These are phyloP conservation scores for Phytophthora ramorum DNA, from an alignment of 352 stramenopile species.

Conservation along the genomic window DNA sequence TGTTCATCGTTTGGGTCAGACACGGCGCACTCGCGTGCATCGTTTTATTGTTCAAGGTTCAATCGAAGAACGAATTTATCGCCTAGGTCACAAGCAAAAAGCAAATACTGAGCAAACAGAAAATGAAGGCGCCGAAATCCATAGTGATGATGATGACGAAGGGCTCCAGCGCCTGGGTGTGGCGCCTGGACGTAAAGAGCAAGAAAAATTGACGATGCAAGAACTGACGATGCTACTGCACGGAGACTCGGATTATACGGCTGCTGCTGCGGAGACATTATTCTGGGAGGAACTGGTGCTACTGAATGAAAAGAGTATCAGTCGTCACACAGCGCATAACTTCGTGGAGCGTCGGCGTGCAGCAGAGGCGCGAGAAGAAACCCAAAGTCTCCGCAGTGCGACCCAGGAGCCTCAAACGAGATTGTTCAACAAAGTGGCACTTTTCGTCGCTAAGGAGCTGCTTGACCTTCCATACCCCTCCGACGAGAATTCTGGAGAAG, in stretches of 20 bases:
- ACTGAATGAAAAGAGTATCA: conserved; percentile 44
- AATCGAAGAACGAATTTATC: conserved; percentile 90
- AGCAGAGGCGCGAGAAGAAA: conserved; percentile 27
- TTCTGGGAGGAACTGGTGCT: conserved; percentile 61
- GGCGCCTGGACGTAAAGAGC: conserved; percentile 53
- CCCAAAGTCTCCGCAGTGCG: not conserved
- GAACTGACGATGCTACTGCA: conserved; percentile 56
- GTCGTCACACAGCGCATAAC: conserved; percentile 36
- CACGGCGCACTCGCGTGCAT: conserved; percentile 80
- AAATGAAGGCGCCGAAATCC: conserved; percentile 24
- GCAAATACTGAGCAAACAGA: not conserved
- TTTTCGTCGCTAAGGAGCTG: conserved; percentile 35
- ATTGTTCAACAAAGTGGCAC: conserved; percentile 38
- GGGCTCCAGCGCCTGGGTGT: conserved; percentile 35
- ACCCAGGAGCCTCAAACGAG: conserved; percentile 26
- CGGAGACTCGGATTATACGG: conserved; percentile 12
- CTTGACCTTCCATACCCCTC: conserved; percentile 20
- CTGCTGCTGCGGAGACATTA: not conserved
- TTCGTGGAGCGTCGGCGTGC: conserved; percentile 53
- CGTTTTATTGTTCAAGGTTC: conserved; percentile 91
- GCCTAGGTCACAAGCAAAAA: conserved; percentile 24
- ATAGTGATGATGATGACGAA: conserved; percentile 27
- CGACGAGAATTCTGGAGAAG: not conserved
- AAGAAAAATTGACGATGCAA: conserved; percentile 63
- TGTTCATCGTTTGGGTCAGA: conserved; percentile 93